Evolutionary conservation across 129 eudicot species (phyloP).

Genomic region (Chrysanthemum seticuspe): DNA sequence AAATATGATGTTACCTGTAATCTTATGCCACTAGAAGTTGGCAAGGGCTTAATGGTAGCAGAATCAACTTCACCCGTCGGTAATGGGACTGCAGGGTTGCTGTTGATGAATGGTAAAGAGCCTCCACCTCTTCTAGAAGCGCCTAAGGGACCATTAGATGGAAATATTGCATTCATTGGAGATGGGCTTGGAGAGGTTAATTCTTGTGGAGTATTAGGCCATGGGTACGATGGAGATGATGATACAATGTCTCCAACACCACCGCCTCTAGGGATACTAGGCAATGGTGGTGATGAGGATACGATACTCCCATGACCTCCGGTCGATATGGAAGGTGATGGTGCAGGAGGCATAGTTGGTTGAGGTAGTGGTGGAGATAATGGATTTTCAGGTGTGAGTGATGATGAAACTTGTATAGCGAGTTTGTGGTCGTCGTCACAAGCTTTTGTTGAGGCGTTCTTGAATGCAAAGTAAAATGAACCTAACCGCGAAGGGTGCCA

Average conservation of each 20-base stretch:
- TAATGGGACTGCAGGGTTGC: constrained; percentile 90
- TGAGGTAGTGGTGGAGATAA: constrained; percentile 36
- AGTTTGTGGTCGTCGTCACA: constrained; percentile 67
- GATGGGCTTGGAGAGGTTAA: constrained; percentile 55
- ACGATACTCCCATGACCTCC: constrained; percentile 41
- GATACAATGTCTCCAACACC: constrained; percentile 50
- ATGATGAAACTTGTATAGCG: constrained; percentile 57
- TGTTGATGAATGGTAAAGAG: constrained; percentile 76
- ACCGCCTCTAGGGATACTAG: constrained; percentile 10
- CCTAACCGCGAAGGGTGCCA: constrained; percentile 92
- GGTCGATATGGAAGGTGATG: constrained; percentile 20
- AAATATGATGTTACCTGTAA: constrained; percentile 38
- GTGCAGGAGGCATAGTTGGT: constrained; percentile 36
- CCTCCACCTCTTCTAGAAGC: constrained; percentile 33
- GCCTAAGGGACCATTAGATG: constrained; percentile 37
- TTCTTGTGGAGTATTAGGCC: constrained; percentile 84
- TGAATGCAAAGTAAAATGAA: constrained; percentile 82
- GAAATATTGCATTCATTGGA: constrained; percentile 28
- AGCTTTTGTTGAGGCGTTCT: constrained; percentile 56
- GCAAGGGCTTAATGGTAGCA: constrained; percentile 66
- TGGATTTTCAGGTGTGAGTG: constrained; percentile 40
- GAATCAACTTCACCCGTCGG: constrained; percentile 97
- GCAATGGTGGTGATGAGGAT: constrained; percentile 55
- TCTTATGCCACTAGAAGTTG: constrained; percentile 39
- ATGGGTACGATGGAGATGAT: constrained; percentile 80